Conservation (phyloP, 805 yeast species). For the Lipomyces sp. region DNA sequence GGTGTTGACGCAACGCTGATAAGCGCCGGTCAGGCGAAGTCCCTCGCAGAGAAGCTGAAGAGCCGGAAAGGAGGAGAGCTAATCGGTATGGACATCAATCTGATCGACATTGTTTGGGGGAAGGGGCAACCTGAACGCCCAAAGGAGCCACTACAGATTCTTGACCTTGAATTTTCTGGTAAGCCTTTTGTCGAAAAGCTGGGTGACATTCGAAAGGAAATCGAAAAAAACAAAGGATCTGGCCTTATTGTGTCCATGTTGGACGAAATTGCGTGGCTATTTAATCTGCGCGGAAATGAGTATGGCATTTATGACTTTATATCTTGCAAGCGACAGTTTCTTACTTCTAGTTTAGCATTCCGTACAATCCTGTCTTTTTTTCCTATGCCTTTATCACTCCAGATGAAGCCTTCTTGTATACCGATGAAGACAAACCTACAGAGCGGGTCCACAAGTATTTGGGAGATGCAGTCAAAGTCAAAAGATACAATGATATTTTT, state of each 20-base stretch:
- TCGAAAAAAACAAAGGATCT: slow-evolving; percentile 36
- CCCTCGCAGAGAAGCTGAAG: slow-evolving; percentile 32
- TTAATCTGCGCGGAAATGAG: slow-evolving; percentile 80
- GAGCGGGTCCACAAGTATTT: slow-evolving; percentile 44
- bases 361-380: slow-evolving; percentile 83
- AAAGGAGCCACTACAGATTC: slow-evolving; percentile 47
- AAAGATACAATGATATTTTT: slow-evolving; percentile 34
- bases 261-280: slow-evolving; percentile 89
- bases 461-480: slow-evolving; percentile 46
- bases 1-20: slow-evolving; percentile 84
- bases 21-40: slow-evolving; percentile 37
- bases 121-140: slow-evolving; percentile 63
- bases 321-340: background rate
- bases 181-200: slow-evolving; percentile 59
- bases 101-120: slow-evolving; percentile 74
- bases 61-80: slow-evolving; percentile 38
- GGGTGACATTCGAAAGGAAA: slow-evolving; percentile 38
- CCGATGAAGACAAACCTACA: slow-evolving; percentile 47
- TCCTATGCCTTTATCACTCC: slow-evolving; percentile 55
- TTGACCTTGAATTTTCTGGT: slow-evolving; percentile 62
- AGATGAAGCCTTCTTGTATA: slow-evolving; percentile 48
- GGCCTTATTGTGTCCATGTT: slow-evolving; percentile 65
- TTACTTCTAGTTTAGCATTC: slow-evolving; percentile 42
- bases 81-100: slow-evolving; percentile 55
- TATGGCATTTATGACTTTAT: slow-evolving; percentile 40